Evolutionary conservation across 164 flowering plant species (phyloP).

Genomic region (Chimonanthus salicifolius): DNA sequence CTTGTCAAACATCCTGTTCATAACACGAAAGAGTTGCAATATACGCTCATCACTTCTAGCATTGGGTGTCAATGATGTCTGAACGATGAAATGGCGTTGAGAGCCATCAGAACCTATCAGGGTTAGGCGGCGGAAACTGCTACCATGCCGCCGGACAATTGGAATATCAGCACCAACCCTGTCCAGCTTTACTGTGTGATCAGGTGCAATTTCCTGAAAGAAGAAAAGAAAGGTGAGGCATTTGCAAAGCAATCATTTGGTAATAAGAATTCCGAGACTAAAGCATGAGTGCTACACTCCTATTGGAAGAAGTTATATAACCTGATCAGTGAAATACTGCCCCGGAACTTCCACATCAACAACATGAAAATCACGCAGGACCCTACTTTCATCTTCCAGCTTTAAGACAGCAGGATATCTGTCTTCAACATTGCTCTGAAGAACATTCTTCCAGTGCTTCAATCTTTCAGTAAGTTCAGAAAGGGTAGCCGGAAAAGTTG

Average conservation of each 20-base stretch:
- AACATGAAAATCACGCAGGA: slow-evolving; percentile 91
- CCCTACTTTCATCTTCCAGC: slow-evolving; percentile 97
- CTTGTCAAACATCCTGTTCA: slow-evolving; percentile 98
- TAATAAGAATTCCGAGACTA: background rate
- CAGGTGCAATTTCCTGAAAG: slow-evolving; percentile 92
- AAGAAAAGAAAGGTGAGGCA: background rate
- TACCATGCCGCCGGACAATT: slow-evolving; percentile 95
- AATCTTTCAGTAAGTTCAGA: slow-evolving; percentile 85
- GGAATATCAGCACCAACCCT: slow-evolving; percentile 97
- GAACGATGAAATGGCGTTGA: slow-evolving; percentile 95
- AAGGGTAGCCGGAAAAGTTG: slow-evolving; percentile 88
- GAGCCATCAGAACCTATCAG: slow-evolving; percentile 98
- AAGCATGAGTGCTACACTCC: background rate
- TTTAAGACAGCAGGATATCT: slow-evolving; percentile 96
- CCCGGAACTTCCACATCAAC: slow-evolving; percentile 99
- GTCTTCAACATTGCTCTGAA: slow-evolving; percentile 96
- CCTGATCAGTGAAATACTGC: slow-evolving; percentile 94
- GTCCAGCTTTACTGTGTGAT: slow-evolving; percentile 94
- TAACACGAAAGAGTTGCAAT: slow-evolving; percentile 91
- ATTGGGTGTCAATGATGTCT: slow-evolving; percentile 94
- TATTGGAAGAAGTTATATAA: slow-evolving; percentile 12
- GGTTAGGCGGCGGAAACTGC: slow-evolving; percentile 94
- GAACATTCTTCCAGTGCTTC: slow-evolving; percentile 98
- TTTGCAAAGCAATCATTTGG: background rate
- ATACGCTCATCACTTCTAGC: slow-evolving; percentile 98